Evolutionary conservation across 2,329 filamentous ascomycete species (phyloP), one percentile per base, ranked within the genome.

Genomic region (Graphilbum sp.): DNA sequence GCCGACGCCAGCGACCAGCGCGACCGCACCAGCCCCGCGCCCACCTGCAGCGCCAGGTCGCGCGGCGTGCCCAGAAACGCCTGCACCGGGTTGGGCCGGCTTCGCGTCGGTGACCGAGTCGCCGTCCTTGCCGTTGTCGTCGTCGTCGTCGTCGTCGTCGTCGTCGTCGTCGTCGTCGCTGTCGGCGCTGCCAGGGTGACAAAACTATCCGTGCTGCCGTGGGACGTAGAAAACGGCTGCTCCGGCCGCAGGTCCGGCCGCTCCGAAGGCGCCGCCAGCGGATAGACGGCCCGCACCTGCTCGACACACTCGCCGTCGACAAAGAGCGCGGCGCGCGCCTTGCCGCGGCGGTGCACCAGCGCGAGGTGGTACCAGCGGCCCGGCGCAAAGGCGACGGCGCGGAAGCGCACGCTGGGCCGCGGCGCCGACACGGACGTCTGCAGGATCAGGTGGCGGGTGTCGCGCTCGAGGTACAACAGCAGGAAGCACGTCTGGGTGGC

Each of bases 281-380:
- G 90, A 52, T 95, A 98, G 38, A 81, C 76, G 41, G 86, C 86
- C 52, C 87, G 87, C 45, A 90, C 68, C 52, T 95, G 85, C 57
- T 98, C 90, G 20, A 82, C 77, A 57, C 95, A 94, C 52, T 95
- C 84, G 37, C 90, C 90, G 55, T 98, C 75, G 44, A 98, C 75
- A 52, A 88, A 96, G 12, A 98, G 69, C 12, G 81, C 81, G 16
- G 88, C 88, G 49, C 85, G 85, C 1, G 82, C 74, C 55, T 79
- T 85, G 9, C 79, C 76, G 27, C 79, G 72, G 36, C 80, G 76
- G 57, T 98, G 90, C 19, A 90, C 83, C 43, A 98, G 62, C 32
- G 79, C 84, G 49, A 98, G 73, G 56, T 98, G 90, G 56, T 98
- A 98, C 90, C 90, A 98, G 48, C 64, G 69, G 39, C 75, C 72